Evolutionary conservation across 2,329 filamentous ascomycete genomes (phyloP).

Genomic region (Hortaea werneckii): DNA sequence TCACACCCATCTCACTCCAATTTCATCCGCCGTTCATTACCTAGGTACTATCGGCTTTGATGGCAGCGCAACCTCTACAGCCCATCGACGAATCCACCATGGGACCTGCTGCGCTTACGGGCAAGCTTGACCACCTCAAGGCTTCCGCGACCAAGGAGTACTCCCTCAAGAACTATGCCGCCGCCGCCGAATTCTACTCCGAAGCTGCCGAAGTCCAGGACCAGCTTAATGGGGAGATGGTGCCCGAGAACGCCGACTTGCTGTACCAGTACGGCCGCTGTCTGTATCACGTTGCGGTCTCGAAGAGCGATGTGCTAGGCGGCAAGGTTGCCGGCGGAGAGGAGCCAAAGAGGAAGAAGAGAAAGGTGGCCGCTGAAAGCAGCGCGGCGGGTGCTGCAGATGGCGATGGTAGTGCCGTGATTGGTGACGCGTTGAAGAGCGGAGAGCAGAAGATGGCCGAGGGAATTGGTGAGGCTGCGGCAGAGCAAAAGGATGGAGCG

Average conservation of each 20-base stretch:
- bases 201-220: constrained; percentile 83
- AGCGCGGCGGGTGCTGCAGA: constrained; percentile 17
- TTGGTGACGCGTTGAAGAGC: constrained; percentile 22
- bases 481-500: constrained; percentile 37
- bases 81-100: neutral
- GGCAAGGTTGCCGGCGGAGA: constrained; percentile 57
- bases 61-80: no score
- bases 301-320: constrained; percentile 88
- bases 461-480: constrained; percentile 29
- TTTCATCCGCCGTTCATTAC: no score
- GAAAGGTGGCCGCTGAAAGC: constrained; percentile 24
- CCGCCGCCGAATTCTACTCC: constrained; percentile 79
- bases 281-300: constrained; percentile 85
- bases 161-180: constrained; percentile 76
- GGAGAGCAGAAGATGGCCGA: constrained; percentile 32
- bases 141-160: constrained; percentile 77
- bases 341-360: constrained; percentile 44
- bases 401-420: constrained; percentile 21
- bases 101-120: constrained; percentile 9
- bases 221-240: constrained; percentile 84
- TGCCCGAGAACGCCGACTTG: constrained; percentile 81
- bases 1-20: no score
- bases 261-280: constrained; percentile 91
- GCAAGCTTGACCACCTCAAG: constrained; percentile 53
- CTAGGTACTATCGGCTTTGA: no score